Evolutionary conservation across 2,329 filamentous ascomycete genomes (phyloP).

Genomic region (Fusarium sp.): DNA sequence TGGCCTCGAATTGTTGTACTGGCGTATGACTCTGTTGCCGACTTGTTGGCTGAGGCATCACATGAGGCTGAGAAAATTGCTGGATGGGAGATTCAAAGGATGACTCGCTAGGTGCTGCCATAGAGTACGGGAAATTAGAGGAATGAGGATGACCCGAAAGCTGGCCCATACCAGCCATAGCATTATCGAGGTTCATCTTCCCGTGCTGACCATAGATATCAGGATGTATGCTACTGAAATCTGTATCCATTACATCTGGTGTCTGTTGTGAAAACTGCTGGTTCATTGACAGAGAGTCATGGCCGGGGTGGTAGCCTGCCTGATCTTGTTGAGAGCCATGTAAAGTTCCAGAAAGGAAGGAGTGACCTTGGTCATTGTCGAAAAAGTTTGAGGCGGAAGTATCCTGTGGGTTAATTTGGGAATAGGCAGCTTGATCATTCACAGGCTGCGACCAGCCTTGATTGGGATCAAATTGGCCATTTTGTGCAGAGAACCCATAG

Average conservation of each 20-base stretch:
- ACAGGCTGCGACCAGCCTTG: slow-evolving; percentile 54
- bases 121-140: slow-evolving; percentile 52
- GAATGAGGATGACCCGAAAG: slow-evolving; percentile 48
- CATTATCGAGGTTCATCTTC: slow-evolving; percentile 47
- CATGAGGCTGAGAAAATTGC: slow-evolving; percentile 50
- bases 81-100: slow-evolving; percentile 49
- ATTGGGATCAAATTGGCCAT: slow-evolving; percentile 53
- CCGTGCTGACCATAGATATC: slow-evolving; percentile 53
- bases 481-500: slow-evolving; percentile 50
- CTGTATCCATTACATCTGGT: slow-evolving; percentile 53
- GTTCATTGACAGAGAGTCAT: slow-evolving; percentile 48
- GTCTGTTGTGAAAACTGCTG: slow-evolving; percentile 50
- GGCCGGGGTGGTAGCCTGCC: slow-evolving; percentile 47
- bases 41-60: slow-evolving; percentile 48
- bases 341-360: slow-evolving; percentile 48
- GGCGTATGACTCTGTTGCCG: slow-evolving; percentile 51
- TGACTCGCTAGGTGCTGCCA: slow-evolving; percentile 48
- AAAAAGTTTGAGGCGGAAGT: slow-evolving; percentile 50
- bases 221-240: slow-evolving; percentile 52
- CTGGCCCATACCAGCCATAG: slow-evolving; percentile 48
- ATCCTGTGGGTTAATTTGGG: slow-evolving; percentile 49
- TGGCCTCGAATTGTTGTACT: slow-evolving; percentile 48
- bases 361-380: slow-evolving; percentile 49
- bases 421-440: slow-evolving; percentile 49
- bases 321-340: slow-evolving; percentile 47